Evolutionary conservation across 352 stramenopile genomes (phyloP), one percentile per base, ranked within the genome.

Genomic region (Pythium aristosporum): DNA sequence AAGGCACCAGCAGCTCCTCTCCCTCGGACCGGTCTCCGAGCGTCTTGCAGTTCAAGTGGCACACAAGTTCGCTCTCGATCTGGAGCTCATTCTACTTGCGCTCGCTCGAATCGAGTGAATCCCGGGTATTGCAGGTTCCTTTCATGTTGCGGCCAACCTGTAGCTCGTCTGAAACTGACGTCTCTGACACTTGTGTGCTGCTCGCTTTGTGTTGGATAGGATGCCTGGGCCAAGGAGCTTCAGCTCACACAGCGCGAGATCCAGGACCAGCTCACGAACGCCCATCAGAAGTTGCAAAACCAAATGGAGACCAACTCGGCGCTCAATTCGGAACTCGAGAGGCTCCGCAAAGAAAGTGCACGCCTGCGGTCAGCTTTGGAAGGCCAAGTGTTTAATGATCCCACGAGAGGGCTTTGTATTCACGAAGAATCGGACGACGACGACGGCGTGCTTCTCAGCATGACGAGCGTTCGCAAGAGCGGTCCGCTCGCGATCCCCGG

Each of bases 41-140:
- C 1, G 82, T 94, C n/a, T 67, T 96, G 37, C 80, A 89, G 63
- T 93, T 88, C 74, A 91, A 91, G 57, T 96, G 87, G 87, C 87
- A 96, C 58, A 90, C 79, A 18, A 94, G 87, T 54, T 89, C 83
- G 3, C 59, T 96, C 42, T 75, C 76, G 18, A 90, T 94, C 57
- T 96, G 87, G 87, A 84, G 82, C 25, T 65, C 74, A 6, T 94
- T 96, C 58, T 96, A 96, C 70, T 72, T 96, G 63, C 85, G 87
- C 4, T 88, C 87, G 25, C 71, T 96, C 61, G 83, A 92, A 73
- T 87, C 79, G 58, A 90, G 87, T 73, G 82, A 90, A 67, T 88
- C 79, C 68, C 71, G 79, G 79, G 81, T 91, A 90, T 76, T 75
- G 25, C 70, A 89, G 73, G 74, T 89, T 74, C 69, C 61, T 75